Conservation (phyloP, 2,329 filamentous ascomycete genomes). For the Epichloe sylvatica region DNA sequence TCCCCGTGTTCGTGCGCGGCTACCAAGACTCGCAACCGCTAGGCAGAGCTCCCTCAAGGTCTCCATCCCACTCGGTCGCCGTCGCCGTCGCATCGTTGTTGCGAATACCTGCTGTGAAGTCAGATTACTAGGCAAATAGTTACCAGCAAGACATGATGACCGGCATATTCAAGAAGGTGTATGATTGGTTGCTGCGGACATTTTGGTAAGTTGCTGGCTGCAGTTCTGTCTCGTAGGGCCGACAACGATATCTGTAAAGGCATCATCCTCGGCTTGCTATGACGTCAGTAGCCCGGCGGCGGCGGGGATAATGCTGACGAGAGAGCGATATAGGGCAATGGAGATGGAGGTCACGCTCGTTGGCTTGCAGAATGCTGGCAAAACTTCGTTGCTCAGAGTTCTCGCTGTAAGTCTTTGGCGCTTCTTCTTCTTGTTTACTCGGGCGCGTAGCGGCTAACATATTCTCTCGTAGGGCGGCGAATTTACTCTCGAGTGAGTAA, state of each 20-base stretch:
- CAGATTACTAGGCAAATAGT: not conserved
- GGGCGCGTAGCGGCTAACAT: not conserved
- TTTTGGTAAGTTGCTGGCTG: slow-evolving; percentile 61
- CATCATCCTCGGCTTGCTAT: slow-evolving; percentile 1
- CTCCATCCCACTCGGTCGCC: not conserved
- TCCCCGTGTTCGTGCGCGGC: not conserved
- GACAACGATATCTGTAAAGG: not conserved
- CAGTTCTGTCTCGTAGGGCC: not conserved
- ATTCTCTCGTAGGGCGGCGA: slow-evolving; percentile 62
- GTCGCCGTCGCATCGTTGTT: not conserved
- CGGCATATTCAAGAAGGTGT: slow-evolving; percentile 82
- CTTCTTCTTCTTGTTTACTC: not conserved
- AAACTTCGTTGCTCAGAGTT: slow-evolving; percentile 86
- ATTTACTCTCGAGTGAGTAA: slow-evolving; percentile 89
- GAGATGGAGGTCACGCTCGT: slow-evolving; percentile 99
- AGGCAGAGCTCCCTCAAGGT: not conserved
- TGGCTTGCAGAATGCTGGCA: slow-evolving; percentile 93
- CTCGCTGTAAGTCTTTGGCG: slow-evolving; percentile 60
- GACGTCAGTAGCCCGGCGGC: not conserved
- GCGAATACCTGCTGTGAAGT: not conserved
- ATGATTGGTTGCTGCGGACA: slow-evolving; percentile 94
- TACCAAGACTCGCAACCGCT: not conserved
- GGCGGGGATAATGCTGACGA: slow-evolving; percentile 9
- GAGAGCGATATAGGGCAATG: slow-evolving; percentile 55
- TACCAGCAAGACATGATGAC: slow-evolving; percentile 47